These are phyloP conservation scores for Capsicum rhomboideum DNA, from an alignment of 257 asterid species.

Conservation along the genomic window DNA sequence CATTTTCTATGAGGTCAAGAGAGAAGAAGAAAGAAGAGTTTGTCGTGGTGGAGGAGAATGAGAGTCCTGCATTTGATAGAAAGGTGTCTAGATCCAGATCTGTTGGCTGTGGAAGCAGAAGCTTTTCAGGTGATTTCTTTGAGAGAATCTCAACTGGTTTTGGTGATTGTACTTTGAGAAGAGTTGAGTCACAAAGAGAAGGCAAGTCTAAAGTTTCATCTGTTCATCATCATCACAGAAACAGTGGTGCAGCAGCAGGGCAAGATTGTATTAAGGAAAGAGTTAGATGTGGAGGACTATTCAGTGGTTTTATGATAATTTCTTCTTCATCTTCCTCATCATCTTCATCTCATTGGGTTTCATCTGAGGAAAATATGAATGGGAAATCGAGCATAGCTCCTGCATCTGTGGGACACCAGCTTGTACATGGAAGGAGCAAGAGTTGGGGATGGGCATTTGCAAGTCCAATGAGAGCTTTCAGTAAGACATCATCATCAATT, in stretches of 20 bases:
- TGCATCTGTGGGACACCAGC: slow-evolving; percentile 8
- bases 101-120: slow-evolving; percentile 97
- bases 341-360: slow-evolving; percentile 54
- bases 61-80: slow-evolving; percentile 57
- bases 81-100: slow-evolving; percentile 96
- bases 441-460: slow-evolving; percentile 99
- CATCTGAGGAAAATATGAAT: slow-evolving; percentile 49
- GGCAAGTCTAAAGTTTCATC: slow-evolving; percentile 54
- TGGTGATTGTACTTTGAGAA: slow-evolving; percentile 87
- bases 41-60: slow-evolving; percentile 61
- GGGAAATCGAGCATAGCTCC: slow-evolving; percentile 27
- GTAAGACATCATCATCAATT: slow-evolving; percentile 27
- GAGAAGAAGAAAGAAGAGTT: slow-evolving; percentile 50
- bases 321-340: slow-evolving; percentile 81
- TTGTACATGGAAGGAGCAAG: slow-evolving; percentile 73
- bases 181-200: slow-evolving; percentile 96
- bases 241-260: slow-evolving; percentile 23
- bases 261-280: slow-evolving; percentile 77
- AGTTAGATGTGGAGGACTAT: slow-evolving; percentile 88
- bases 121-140: slow-evolving; percentile 93
- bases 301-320: slow-evolving; percentile 78
- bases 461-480: slow-evolving; percentile 94
- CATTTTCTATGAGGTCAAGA: slow-evolving; percentile 13
- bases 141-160: slow-evolving; percentile 95
- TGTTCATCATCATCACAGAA: slow-evolving; percentile 18